Base-by-base conservation (phyloP, 2,329 filamentous ascomycete species). In the Fusarium avenaceum region DNA sequence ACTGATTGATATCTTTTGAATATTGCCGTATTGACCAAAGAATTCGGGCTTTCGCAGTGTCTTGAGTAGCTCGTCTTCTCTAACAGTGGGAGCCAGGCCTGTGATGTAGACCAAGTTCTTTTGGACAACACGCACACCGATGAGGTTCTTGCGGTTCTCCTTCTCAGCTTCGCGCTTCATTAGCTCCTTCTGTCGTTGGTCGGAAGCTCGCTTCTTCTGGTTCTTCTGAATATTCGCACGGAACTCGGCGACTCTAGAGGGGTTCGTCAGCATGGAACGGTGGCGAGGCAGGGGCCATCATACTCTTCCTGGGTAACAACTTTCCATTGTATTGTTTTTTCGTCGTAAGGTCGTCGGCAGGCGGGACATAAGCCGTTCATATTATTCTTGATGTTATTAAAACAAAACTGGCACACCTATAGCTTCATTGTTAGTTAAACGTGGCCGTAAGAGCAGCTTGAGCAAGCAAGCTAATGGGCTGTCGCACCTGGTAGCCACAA, bases 101-200 rank as follows among this genome's bases (percentile, higher is more conserved):
- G 96, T 97, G 67, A 99, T 95, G 79, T 99, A 99, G 69, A 99
- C 96, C 45, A 99, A 88, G 77, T 99, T 99, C 84, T 98, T 98
- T 81, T 99, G 96, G 40, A 98, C 93, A 44, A 99, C 96, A 48
- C 96, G 89, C 48, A 99, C 92, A 58, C 96, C 96, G 54, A 97
- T 93, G 28, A 99, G 87, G 76, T 97, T 97, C 79, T 98, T 98
- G 68, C 96, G 92, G 78, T 93, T 97, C 63, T 97, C 91, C 63
- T 93, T 94, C 79, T 99, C 96, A 63, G 95, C 94, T 80, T 99
- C 96, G 68, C 94, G 93, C 77, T 97, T 98, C 78, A 97, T 94
- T 3, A 90, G 92, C 80, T 99, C 96, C 78, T 97, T 97, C 76
- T 97, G 95, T 72, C 93, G 91, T 76, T 90, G 88, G 67, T 91